Conservation (phyloP, 75 land plant species). For the Sequoiadendron giganteum region DNA sequence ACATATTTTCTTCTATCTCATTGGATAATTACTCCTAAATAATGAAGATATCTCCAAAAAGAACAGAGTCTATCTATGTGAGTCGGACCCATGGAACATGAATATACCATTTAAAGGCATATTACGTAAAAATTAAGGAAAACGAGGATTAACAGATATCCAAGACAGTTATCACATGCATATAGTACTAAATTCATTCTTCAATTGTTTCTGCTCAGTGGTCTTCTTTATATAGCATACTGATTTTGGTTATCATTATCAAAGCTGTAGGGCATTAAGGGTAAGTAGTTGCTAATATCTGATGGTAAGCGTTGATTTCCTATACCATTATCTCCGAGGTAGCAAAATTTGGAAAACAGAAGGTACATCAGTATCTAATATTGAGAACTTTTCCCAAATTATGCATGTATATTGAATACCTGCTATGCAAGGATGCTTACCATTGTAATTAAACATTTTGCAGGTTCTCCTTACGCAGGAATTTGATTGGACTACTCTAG, state of each 20-base stretch:
- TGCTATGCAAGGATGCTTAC: neutral
- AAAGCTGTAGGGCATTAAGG: neutral
- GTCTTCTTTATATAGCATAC: neutral
- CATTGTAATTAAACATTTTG: neutral
- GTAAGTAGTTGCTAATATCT: neutral
- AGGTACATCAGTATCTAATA: neutral
- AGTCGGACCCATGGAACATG: neutral
- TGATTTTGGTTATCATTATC: neutral
- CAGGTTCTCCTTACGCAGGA: neutral
- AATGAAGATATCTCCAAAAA: neutral
- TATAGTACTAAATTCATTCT: neutral
- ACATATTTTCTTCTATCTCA: neutral
- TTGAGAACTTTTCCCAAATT: neutral
- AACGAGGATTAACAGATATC: neutral
- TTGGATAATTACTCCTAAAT: neutral
- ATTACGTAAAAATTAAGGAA: neutral
- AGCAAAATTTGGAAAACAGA: neutral
- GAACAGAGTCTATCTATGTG: neutral
- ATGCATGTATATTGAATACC: too few relatives aligned
- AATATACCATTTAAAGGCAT: neutral
- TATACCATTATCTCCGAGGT: neutral
- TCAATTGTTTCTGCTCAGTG: neutral
- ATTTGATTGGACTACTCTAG: too few relatives aligned
- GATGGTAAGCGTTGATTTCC: neutral
- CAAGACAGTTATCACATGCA: neutral